These are phyloP conservation scores for Ogataea degrootiae DNA, from an alignment of 805 yeast genomes.

Conservation along the genomic window DNA sequence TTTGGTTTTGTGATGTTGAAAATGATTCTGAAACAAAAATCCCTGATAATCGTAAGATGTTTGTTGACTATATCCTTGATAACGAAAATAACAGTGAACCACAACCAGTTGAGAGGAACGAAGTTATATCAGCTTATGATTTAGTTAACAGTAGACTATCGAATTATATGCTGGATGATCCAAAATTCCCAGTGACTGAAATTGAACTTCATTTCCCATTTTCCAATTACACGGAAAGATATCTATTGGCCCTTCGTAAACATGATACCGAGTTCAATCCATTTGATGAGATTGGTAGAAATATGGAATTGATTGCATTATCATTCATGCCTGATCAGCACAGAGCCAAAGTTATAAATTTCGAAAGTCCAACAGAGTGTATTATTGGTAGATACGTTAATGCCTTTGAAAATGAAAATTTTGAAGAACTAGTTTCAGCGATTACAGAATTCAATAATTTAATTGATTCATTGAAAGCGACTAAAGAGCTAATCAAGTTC, in stretches of 20 bases:
- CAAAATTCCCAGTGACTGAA: slow-evolving; percentile 21
- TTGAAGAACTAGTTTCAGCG: slow-evolving; percentile 23
- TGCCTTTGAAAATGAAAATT: slow-evolving; percentile 29
- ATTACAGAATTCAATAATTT: slow-evolving; percentile 42
- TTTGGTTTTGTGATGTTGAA: slow-evolving; percentile 22
- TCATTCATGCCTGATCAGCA: slow-evolving; percentile 37
- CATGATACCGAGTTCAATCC: slow-evolving; percentile 57
- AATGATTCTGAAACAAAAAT: slow-evolving; percentile 12
- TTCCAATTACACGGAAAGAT: slow-evolving; percentile 48
- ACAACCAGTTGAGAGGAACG: slow-evolving; percentile 3
- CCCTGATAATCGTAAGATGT: slow-evolving; percentile 14
- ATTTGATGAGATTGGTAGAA: slow-evolving; percentile 52
- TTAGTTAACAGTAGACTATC: slow-evolving; percentile 16
- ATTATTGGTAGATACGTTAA: slow-evolving; percentile 35
- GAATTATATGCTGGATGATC: slow-evolving; percentile 26
- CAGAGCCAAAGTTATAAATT: slow-evolving; percentile 29
- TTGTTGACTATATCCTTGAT: slow-evolving; percentile 19
- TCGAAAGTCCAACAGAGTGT: slow-evolving; percentile 32
- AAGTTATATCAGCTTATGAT: slow-evolving; percentile 14
- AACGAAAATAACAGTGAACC: slow-evolving; percentile 11
- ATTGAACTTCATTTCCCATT: slow-evolving; percentile 31
- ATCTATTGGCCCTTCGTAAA: slow-evolving; percentile 44
- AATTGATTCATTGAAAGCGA: slow-evolving; percentile 32
- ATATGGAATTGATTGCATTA: slow-evolving; percentile 39
- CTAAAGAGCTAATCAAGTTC: slow-evolving; percentile 22